phyloP scores from a whole-genome alignment of 2,329 filamentous ascomycete genomes.

The Byssoonygena ceratinophila region DNA sequence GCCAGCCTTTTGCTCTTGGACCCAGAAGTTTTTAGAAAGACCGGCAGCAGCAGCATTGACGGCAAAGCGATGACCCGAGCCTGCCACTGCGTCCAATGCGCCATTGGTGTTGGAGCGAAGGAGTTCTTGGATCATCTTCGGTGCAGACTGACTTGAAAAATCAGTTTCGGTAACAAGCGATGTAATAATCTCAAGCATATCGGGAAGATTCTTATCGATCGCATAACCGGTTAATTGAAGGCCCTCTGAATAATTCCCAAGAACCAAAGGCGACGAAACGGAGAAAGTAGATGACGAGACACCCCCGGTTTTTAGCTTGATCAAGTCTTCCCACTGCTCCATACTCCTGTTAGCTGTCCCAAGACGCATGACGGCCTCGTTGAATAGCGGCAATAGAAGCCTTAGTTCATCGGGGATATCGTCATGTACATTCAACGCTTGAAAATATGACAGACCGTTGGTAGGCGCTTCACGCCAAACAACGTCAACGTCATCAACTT shows the following conservation, averaged over 20 bases:
- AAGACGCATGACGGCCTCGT: slow-evolving; percentile 82
- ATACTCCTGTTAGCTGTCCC: slow-evolving; percentile 80
- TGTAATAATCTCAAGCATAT: slow-evolving; percentile 78
- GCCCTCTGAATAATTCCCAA: slow-evolving; percentile 64
- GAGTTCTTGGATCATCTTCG: slow-evolving; percentile 72
- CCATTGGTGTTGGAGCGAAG: slow-evolving; percentile 80
- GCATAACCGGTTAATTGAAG: slow-evolving; percentile 77
- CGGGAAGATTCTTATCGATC: slow-evolving; percentile 76
- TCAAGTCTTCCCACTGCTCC: slow-evolving; percentile 89
- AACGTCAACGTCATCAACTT: slow-evolving; percentile 54
- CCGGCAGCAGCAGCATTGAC: slow-evolving; percentile 72
- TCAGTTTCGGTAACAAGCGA: slow-evolving; percentile 77
- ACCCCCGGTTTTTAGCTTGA: slow-evolving; percentile 92
- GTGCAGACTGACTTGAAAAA: slow-evolving; percentile 73
- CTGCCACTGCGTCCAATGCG: slow-evolving; percentile 82
- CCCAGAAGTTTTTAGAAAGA: slow-evolving; percentile 58
- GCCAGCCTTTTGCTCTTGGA: slow-evolving; percentile 79
- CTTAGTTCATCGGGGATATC: slow-evolving; percentile 75
- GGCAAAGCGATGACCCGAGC: slow-evolving; percentile 78
- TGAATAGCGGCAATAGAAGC: slow-evolving; percentile 77
- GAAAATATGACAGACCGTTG: slow-evolving; percentile 93
- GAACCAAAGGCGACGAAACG: slow-evolving; percentile 64
- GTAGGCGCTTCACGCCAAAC: slow-evolving; percentile 91
- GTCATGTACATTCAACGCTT: slow-evolving; percentile 69
- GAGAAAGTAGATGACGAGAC: slow-evolving; percentile 75